A percentile compares a stretch with the other conserved stretches of the same genome.
Conservation (phyloP, 2,329 filamentous ascomycete species). For the Chalaropsis ovoidea region DNA sequence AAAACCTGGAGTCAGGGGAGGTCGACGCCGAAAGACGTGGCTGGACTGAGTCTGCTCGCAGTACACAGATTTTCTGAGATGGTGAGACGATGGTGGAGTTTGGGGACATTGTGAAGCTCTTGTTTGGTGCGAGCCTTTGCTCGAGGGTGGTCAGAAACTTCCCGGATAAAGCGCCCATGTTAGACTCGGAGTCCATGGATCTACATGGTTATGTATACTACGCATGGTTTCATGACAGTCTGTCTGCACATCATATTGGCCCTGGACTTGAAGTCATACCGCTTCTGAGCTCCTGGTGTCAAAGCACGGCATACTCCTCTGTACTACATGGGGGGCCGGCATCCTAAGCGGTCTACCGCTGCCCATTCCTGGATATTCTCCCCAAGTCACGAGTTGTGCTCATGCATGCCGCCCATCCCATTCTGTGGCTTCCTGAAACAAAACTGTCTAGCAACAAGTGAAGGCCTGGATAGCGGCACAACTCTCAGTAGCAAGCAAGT, state of each 20-base stretch:
- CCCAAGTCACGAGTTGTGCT: background rate
- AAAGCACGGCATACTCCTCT: background rate
- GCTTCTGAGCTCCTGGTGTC: background rate
- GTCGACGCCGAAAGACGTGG: background rate
- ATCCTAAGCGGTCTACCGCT: background rate
- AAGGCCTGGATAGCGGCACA: background rate
- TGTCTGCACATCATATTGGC: background rate
- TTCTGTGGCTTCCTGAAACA: conserved; percentile 3
- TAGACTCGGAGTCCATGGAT: background rate
- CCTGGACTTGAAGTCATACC: background rate
- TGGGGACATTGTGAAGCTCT: background rate
- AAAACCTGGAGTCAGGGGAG: background rate
- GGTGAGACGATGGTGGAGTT: background rate
- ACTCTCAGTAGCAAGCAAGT: too few relatives aligned
- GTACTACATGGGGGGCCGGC: background rate
- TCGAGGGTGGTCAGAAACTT: background rate
- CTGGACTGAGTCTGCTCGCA: background rate
- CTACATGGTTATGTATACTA: background rate
- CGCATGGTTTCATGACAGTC: background rate
- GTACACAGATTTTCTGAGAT: background rate
- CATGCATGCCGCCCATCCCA: background rate
- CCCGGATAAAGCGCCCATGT: background rate
- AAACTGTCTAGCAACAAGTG: background rate
- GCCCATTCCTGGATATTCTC: background rate
- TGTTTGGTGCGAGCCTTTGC: background rate